phyloP scores from a whole-genome alignment of 2,329 filamentous ascomycete genomes.

The Alternaria viburni region DNA sequence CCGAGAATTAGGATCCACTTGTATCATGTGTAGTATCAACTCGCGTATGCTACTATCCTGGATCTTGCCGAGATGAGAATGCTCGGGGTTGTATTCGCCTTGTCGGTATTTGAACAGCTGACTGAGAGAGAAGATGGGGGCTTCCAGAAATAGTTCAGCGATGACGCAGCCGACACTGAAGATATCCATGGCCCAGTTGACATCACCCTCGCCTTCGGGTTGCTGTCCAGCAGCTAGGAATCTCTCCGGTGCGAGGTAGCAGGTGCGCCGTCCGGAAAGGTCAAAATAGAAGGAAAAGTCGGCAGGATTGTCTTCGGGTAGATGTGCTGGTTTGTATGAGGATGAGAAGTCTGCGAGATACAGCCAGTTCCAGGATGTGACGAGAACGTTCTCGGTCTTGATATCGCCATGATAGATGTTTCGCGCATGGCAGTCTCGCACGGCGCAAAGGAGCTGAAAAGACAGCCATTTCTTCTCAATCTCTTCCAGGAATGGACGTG shows the following conservation, averaged over 20 bases:
- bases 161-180: slow-evolving; percentile 98
- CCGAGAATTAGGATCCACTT: slow-evolving; percentile 86
- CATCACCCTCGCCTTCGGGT: slow-evolving; percentile 65
- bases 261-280: slow-evolving; percentile 86
- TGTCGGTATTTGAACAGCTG: slow-evolving; percentile 94
- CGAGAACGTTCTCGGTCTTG: slow-evolving; percentile 95
- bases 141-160: slow-evolving; percentile 92
- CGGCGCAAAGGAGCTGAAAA: slow-evolving; percentile 89
- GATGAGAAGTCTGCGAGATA: slow-evolving; percentile 98
- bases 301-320: slow-evolving; percentile 95
- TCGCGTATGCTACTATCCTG: slow-evolving; percentile 86
- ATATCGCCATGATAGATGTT: slow-evolving; percentile 97
- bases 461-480: slow-evolving; percentile 99
- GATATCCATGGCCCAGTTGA: slow-evolving; percentile 96
- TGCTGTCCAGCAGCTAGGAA: slow-evolving; percentile 77
- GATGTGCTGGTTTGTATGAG: slow-evolving; percentile 88
- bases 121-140: slow-evolving; percentile 95
- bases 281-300: slow-evolving; percentile 99
- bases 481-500: slow-evolving; percentile 92
- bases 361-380: slow-evolving; percentile 99
- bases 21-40: slow-evolving; percentile 94
- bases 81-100: slow-evolving; percentile 87
- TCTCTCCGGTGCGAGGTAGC: slow-evolving; percentile 92
- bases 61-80: slow-evolving; percentile 82
- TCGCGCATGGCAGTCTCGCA: slow-evolving; percentile 87